Base-by-base conservation (phyloP, 176 grass and related monocot species). In the Leersia perrieri region DNA sequence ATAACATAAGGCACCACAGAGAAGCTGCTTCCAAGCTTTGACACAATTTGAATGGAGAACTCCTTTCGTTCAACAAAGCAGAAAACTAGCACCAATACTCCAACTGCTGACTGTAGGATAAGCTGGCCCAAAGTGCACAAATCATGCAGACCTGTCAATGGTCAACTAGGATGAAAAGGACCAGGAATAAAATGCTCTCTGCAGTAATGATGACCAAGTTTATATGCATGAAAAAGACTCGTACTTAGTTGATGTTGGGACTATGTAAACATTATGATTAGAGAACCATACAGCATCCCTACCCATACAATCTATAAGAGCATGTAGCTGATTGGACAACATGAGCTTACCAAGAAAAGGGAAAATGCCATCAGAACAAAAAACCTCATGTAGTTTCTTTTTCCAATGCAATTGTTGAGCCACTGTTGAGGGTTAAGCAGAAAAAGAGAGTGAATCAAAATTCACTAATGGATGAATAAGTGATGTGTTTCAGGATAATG, bases 141-240 rank as follows among this genome's bases (percentile, higher is more conserved):
- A 90, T 68, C 74, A 90, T 86, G 88, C 22, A 90, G 83, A 90
- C 95, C 92, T 94, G 92, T 98, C 95, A 98, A 98, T 94, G 83
- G 82, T 98, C 90, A 98, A 98, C 90, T 91, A 94, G 95, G 91
- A 94, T 98, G 95, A 94, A 92, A 92, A 98, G 90, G 88, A 98
- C 92, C 70, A 89, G 88, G 92, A 94, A 90, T 70, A 85, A 90
- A 87, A 91, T 94, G 88, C 86, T 85, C 68, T 83, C 51, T 85
- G 75, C 70, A 42, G 73, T 26, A 39, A 74, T 27, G 72, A 62
- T 73, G 73, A 73, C 45, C 47, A 16, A 82, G 61, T 40, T 84
- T 70, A 63, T 25, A 74, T 83, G 74, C 66, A 67, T 39, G 76
- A 47, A 60, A 71, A 41, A 20, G 6, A 51, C 15, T 80, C 1